A percentile compares a stretch with the other conserved stretches of the same genome.
These are phyloP conservation scores for Roridomyces roridus DNA, from an alignment of 768 basidiomycete species.

Conservation along the genomic window DNA sequence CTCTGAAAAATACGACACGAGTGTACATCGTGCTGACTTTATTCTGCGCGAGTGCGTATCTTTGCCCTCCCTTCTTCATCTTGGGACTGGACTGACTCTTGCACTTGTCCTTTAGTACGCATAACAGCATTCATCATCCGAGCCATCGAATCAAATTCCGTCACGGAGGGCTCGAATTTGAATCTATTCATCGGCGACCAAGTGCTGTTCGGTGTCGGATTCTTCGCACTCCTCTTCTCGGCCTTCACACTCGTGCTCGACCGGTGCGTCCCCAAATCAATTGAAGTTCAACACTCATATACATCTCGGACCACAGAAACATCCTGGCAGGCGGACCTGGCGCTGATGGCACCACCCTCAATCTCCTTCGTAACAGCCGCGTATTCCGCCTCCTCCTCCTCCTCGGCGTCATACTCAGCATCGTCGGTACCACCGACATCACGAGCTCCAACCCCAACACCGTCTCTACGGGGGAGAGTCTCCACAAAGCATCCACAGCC, in stretches of 20 bases:
- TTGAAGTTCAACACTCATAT: neutral
- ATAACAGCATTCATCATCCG: constrained; percentile 46
- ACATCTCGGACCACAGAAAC: neutral
- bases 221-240: constrained; percentile 39
- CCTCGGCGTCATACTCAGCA: constrained; percentile 40
- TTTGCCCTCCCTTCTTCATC: neutral
- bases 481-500: constrained; percentile 39
- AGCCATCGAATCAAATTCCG: constrained; percentile 25
- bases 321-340: neutral
- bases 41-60: constrained; percentile 45
- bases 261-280: constrained; percentile 26
- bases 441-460: constrained; percentile 21
- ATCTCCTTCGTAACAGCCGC: constrained; percentile 35
- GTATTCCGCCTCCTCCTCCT: constrained; percentile 37
- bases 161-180: neutral
- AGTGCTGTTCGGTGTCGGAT: constrained; percentile 39
- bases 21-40: constrained; percentile 41
- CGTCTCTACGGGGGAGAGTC: constrained; percentile 21
- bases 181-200: constrained; percentile 20
- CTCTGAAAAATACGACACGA: constrained; percentile 36
- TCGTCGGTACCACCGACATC: constrained; percentile 33
- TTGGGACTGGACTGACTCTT: neutral
- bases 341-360: neutral
- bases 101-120: constrained; percentile 38
- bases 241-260: constrained; percentile 40